phyloP scores from a whole-genome alignment of 345 rosid species.

The Excoecaria cochinchinensis region DNA sequence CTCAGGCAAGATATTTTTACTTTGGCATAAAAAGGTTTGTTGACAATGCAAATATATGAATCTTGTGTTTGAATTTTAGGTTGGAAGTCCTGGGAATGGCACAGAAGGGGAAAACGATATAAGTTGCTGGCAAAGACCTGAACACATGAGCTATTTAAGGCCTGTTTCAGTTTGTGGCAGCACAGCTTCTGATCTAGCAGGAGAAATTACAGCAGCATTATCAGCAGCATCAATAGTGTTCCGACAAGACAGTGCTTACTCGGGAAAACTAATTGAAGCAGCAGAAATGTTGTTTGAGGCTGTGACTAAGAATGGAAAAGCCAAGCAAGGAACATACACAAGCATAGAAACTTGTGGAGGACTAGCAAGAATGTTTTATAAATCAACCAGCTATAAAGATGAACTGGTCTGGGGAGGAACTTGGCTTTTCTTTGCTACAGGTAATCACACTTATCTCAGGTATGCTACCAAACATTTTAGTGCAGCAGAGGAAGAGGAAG shows the following conservation, averaged over 20 bases:
- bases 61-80: constrained; percentile 32
- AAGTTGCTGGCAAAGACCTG: constrained; percentile 71
- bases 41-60: background rate
- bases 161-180: constrained; percentile 41
- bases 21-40: background rate
- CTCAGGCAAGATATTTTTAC: constrained; percentile 47
- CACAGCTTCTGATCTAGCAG: constrained; percentile 53
- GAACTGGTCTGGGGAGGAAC: constrained; percentile 65
- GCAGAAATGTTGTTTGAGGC: constrained; percentile 42
- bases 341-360: constrained; percentile 39
- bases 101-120: constrained; percentile 32
- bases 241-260: constrained; percentile 40
- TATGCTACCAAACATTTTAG: constrained; percentile 36
- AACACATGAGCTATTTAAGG: constrained; percentile 53
- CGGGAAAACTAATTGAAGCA: constrained; percentile 23
- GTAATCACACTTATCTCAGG: constrained; percentile 45
- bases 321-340: constrained; percentile 34
- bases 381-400: constrained; percentile 50
- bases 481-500: constrained; percentile 43
- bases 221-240: constrained; percentile 62
- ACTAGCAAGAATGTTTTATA: constrained; percentile 43
- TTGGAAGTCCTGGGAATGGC: constrained; percentile 39
- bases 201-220: constrained; percentile 53
- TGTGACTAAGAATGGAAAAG: constrained; percentile 25
- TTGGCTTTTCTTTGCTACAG: constrained; percentile 61